Percentiles rank a stretch among this genome's conserved stretches.
These are phyloP conservation scores for Aschersonia sp. DNA, from an alignment of 2,329 filamentous ascomycete species.

Conservation along the genomic window DNA sequence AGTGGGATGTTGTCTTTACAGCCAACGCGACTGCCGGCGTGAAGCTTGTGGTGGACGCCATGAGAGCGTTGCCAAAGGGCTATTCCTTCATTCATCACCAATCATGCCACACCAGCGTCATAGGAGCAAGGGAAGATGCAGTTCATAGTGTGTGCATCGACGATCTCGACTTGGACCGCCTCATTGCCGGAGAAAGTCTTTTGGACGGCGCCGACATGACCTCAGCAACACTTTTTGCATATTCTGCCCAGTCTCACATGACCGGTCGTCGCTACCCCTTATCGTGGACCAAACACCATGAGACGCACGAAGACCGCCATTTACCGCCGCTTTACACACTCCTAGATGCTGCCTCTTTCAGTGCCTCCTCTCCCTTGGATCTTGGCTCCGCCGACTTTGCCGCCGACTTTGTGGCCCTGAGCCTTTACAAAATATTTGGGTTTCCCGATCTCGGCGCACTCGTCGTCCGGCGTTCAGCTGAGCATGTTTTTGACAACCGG, in stretches of 20 bases:
- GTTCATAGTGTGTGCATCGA: constrained; percentile 49
- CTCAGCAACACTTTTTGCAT: constrained; percentile 49
- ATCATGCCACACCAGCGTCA: constrained; percentile 73
- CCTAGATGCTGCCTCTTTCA: constrained; percentile 71
- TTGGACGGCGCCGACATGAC: constrained; percentile 9
- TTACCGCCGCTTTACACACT: constrained; percentile 43
- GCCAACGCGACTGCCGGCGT: constrained; percentile 85
- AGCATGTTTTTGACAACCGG: constrained; percentile 46
- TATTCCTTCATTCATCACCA: constrained; percentile 76
- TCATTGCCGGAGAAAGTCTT: constrained; percentile 34
- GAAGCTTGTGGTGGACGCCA: constrained; percentile 69
- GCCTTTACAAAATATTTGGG: constrained; percentile 96
- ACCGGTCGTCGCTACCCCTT: constrained; percentile 64
- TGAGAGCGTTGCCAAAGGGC: constrained; percentile 52
- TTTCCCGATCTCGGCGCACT: constrained; percentile 84
- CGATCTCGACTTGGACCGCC: constrained; percentile 47
- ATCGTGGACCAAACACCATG: constrained; percentile 45
- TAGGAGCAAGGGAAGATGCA: constrained; percentile 67
- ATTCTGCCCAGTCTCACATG: constrained; percentile 88
- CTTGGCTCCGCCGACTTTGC: constrained; percentile 44
- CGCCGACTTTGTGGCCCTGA: constrained; percentile 77
- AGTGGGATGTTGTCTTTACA: constrained; percentile 83
- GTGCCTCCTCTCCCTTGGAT: constrained; percentile 63
- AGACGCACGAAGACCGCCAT: constrained; percentile 10
- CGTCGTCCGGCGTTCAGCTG: constrained; percentile 61